Base-by-base conservation (phyloP, 2,329 filamentous ascomycete species). In the Blastomyces percursus region DNA sequence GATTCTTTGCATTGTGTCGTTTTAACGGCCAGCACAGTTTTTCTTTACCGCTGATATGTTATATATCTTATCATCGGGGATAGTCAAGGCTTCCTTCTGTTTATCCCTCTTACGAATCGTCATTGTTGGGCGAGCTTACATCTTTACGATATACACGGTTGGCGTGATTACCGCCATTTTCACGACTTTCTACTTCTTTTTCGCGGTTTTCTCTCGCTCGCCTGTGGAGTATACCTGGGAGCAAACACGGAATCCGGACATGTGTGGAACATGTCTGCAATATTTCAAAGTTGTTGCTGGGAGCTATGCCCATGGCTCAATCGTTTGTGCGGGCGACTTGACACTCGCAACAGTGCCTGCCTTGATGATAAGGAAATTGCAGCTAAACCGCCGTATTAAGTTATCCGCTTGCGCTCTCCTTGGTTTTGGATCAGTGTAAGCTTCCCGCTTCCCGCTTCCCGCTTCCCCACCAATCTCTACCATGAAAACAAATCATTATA, bases 391-490 rank as follows among this genome's bases (percentile, higher is more conserved):
- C 5, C 52, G 52, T 11, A 56, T 32, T 38, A 56, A 56, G n/a
- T 12, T 56, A 40, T 56, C 52, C 19, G 35, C 35, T 56, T 7
- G 32, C 7, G 9, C 40, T 40, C 35, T 56, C 11, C 52, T 56
- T 56, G 52, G 30, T 19, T 56, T 56, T 56, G 52, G 52, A 38
- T 56, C 52, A 38, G n/a, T 56, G 52, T 56, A 24, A 40, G 52
- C 32, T 35, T 40, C n/a, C 27, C 27, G 4, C n/a, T n/a, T n/a
- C n/a, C n/a, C n/a, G n/a, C n/a, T n/a, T n/a, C n/a, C n/a, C n/a
- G n/a, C n/a, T n/a, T n/a, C n/a, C n/a, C n/a, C n/a, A n/a, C n/a
- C n/a, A n/a, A n/a, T n/a, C n/a, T n/a, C n/a, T n/a, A n/a, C n/a
- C 27, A 12, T 51, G n/a, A 8, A 51, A 51, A 27, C 14, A 2